Percentiles rank a stretch among this genome's conserved stretches.
These are phyloP conservation scores for Trichoderma koningiopsis DNA, from an alignment of 2,329 filamentous ascomycete genomes.

Conservation along the genomic window DNA sequence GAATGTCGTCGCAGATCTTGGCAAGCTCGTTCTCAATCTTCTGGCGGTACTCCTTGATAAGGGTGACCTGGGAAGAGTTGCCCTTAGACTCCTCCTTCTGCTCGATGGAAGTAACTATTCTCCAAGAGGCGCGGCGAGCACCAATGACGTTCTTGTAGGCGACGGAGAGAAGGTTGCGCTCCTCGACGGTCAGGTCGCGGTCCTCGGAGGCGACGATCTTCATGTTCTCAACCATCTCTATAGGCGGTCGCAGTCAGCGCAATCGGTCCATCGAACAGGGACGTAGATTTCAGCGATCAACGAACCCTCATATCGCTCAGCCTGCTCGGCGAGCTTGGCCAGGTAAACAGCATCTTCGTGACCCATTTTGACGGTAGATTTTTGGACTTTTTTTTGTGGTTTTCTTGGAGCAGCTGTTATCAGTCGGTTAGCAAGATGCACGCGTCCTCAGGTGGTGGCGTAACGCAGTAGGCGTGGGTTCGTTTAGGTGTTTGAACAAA, in stretches of 20 bases:
- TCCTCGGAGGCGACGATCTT: constrained; percentile 93
- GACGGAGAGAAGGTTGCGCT: constrained; percentile 95
- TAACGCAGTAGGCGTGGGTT: background rate
- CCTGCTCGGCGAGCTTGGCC: constrained; percentile 99
- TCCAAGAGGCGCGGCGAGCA: constrained; percentile 94
- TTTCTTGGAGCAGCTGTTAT: constrained; percentile 10
- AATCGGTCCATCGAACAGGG: constrained; percentile 1
- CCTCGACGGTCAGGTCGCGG: constrained; percentile 83
- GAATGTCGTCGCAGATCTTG: constrained; percentile 97
- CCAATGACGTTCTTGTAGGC: constrained; percentile 99
- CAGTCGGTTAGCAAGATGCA: constrained; percentile 20
- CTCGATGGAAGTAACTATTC: constrained; percentile 97
- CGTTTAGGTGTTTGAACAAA: background rate
- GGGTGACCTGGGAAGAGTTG: constrained; percentile 83
- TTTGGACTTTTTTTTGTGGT: constrained; percentile 23
- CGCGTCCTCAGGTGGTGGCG: constrained; percentile 18
- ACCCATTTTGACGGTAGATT: constrained; percentile 73
- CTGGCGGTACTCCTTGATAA: constrained; percentile 98
- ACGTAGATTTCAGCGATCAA: constrained; percentile 29
- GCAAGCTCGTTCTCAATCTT: constrained; percentile 97
- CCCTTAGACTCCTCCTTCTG: constrained; percentile 99
- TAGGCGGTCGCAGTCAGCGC: constrained; percentile 32
- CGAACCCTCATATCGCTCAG: constrained; percentile 99
- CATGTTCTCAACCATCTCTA: constrained; percentile 99
- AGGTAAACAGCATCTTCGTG: constrained; percentile 99